phyloP scores from a whole-genome alignment of 768 basidiomycete genomes.

The Boletus eberwhitei region DNA sequence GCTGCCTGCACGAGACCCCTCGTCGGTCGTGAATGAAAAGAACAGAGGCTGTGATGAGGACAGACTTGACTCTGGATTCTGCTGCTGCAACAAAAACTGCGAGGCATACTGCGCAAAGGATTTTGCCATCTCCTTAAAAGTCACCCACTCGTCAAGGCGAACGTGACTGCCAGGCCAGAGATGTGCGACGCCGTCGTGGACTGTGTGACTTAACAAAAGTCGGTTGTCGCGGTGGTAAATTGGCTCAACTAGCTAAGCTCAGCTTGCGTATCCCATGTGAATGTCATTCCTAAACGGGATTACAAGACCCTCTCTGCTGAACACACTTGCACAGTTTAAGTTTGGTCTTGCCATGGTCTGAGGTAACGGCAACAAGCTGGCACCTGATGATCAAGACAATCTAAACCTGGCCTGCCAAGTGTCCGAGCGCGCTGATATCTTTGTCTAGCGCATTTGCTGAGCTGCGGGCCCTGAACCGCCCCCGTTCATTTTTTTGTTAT shows the following conservation, averaged over 20 bases:
- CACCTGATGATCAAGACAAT: neutral
- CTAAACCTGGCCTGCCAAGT: neutral
- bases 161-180: conserved; percentile 4
- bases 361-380: neutral
- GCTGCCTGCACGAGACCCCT: conserved; percentile 52
- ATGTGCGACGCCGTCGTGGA: conserved; percentile 8
- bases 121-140: conserved; percentile 45
- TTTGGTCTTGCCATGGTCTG: neutral
- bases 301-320: neutral
- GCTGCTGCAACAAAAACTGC: conserved; percentile 69
- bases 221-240: conserved; percentile 12
- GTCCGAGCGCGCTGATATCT: neutral
- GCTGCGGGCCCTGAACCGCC: neutral
- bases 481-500: neutral
- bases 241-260: conserved; percentile 15
- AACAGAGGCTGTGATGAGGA: conserved; percentile 76
- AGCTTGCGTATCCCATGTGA: conserved; percentile 27
- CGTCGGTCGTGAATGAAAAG: conserved; percentile 83
- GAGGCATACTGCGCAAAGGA: conserved; percentile 83
- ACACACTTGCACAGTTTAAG: neutral
- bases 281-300: conserved; percentile 9
- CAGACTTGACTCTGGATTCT: conserved; percentile 47
- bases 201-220: conserved; percentile 15
- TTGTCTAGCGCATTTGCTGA: neutral
- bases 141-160: conserved; percentile 18